Conservation (phyloP, 805 yeast species). For the Lachancea sp. region DNA sequence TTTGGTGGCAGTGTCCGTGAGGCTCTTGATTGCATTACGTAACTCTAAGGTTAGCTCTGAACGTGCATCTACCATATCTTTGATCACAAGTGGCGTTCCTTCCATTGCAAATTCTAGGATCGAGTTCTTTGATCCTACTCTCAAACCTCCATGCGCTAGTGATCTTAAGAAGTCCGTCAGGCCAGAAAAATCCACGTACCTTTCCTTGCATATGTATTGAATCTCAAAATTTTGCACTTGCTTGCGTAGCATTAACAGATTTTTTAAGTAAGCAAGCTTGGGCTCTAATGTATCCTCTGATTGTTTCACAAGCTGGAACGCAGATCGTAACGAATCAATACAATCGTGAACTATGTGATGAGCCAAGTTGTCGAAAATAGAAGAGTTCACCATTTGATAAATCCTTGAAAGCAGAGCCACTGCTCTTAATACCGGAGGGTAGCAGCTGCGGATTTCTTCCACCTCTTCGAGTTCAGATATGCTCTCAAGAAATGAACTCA, state of each 20-base stretch:
- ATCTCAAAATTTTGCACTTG: constrained; percentile 76
- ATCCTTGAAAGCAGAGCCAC: constrained; percentile 66
- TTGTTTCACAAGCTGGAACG: constrained; percentile 40
- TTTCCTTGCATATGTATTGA: constrained; percentile 64
- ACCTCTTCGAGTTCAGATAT: constrained; percentile 2
- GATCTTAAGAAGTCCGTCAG: constrained; percentile 46
- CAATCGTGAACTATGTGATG: constrained; percentile 80
- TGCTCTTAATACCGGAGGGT: constrained; percentile 67
- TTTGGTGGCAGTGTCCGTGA: constrained; percentile 52
- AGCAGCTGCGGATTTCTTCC: constrained; percentile 38
- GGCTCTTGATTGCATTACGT: constrained; percentile 60
- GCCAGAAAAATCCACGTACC: constrained; percentile 77
- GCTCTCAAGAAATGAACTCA: constrained; percentile 9
- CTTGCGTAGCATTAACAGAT: constrained; percentile 61
- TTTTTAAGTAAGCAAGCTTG: constrained; percentile 61
- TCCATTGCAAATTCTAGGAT: constrained; percentile 51
- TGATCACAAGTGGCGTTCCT: constrained; percentile 72
- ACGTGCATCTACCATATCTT: constrained; percentile 74
- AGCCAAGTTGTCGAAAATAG: constrained; percentile 82
- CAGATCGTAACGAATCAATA: constrained; percentile 52
- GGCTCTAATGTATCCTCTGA: constrained; percentile 41
- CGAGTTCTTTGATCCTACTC: constrained; percentile 12
- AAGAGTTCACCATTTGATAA: constrained; percentile 69
- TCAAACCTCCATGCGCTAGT: constrained; percentile 21
- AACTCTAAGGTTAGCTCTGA: constrained; percentile 68